A percentile compares a stretch with the other conserved stretches of the same genome.
These are phyloP conservation scores for Boletus rufocinnamomeus DNA, from an alignment of 768 basidiomycete genomes.

Conservation along the genomic window DNA sequence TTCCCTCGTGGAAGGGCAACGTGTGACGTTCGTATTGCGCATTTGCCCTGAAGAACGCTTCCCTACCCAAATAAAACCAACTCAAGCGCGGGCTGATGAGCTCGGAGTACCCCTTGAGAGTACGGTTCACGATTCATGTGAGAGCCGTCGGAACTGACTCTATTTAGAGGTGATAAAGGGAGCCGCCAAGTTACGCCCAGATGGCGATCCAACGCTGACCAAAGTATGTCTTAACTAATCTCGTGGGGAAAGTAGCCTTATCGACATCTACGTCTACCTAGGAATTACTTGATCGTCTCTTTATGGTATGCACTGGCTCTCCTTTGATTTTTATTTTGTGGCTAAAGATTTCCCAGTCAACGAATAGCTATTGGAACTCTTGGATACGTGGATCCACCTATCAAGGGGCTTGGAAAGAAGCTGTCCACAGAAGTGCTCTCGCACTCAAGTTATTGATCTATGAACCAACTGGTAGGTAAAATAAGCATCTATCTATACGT, in stretches of 20 bases:
- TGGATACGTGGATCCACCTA: constrained; percentile 94
- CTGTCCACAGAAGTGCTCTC: constrained; percentile 89
- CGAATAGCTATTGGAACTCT: constrained; percentile 80
- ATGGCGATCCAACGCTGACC: constrained; percentile 74
- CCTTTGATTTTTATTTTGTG: neutral
- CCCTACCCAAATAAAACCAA: constrained; percentile 23
- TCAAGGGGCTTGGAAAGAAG: constrained; percentile 93
- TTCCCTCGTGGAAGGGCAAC: constrained; percentile 78
- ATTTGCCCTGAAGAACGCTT: constrained; percentile 52
- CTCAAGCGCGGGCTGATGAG: constrained; percentile 43
- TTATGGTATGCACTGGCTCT: constrained; percentile 44
- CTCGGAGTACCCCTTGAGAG: constrained; percentile 50
- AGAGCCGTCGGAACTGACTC: constrained; percentile 6
- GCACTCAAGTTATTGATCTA: constrained; percentile 91
- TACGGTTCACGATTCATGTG: constrained; percentile 21
- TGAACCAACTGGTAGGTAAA: constrained; percentile 73
- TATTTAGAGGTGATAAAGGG: constrained; percentile 44
- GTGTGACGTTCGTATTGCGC: constrained; percentile 85
- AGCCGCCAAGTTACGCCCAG: constrained; percentile 47
- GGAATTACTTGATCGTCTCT: constrained; percentile 58
- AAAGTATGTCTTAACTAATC: constrained; percentile 39
- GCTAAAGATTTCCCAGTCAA: constrained; percentile 45
- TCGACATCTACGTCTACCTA: constrained; percentile 24
- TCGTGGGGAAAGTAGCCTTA: neutral
- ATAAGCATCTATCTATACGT: neutral